These are phyloP conservation scores for Pogostemon cablin DNA, from an alignment of 257 asterid species.

Conservation along the genomic window DNA sequence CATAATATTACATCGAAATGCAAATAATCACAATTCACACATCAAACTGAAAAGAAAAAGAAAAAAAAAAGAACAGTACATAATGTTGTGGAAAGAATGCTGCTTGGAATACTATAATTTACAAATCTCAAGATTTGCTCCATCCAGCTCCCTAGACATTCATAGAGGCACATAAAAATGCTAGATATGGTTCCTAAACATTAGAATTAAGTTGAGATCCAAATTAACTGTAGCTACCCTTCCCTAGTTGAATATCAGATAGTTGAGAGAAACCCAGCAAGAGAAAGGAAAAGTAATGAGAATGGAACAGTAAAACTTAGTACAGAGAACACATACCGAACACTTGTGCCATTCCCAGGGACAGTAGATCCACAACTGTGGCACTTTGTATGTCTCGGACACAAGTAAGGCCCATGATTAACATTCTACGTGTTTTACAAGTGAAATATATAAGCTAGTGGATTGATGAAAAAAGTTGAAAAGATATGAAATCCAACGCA, in stretches of 20 bases:
- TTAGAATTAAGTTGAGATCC: constrained; percentile 21
- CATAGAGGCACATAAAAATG: constrained; percentile 14
- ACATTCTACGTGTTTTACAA: constrained; percentile 63
- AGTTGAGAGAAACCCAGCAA: constrained; percentile 5
- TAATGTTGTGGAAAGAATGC: constrained; percentile 17
- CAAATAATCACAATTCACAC: constrained; percentile 8
- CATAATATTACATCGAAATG: constrained; percentile 21
- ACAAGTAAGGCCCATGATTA: constrained; percentile 86
- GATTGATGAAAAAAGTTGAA: constrained; percentile 19
- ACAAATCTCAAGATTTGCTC: constrained; percentile 1
- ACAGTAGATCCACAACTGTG: constrained; percentile 92
- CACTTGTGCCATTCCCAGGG: constrained; percentile 94
- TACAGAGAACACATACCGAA: constrained; percentile 59
- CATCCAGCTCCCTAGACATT: constrained; percentile 10
- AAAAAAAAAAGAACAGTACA: neutral
- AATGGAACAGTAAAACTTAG: constrained; percentile 15
- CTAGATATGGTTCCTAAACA: constrained; percentile 15
- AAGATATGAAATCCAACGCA: constrained; percentile 35
- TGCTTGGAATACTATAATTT: constrained; percentile 11
- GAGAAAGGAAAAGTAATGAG: neutral
- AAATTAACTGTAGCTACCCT: constrained; percentile 1
- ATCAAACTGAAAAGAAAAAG: neutral
- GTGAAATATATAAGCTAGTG: constrained; percentile 34
- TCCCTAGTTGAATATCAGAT: constrained; percentile 22
- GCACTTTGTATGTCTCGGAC: constrained; percentile 92